Base-by-base conservation (phyloP, 768 basidiomycete genomes). In the Neoboletus magnificus region DNA sequence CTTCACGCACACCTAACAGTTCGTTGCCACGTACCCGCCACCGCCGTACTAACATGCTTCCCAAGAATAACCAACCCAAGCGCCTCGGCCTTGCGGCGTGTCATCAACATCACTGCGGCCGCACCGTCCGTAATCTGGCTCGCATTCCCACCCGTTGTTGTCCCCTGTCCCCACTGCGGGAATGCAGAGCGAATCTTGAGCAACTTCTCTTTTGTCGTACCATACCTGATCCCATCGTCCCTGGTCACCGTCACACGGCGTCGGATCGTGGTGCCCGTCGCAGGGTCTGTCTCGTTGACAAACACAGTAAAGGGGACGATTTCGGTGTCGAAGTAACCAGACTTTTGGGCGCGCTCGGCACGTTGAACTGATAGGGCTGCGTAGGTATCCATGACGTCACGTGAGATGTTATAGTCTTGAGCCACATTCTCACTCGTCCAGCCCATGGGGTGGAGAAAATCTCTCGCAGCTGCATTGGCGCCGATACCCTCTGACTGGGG, bases 401-500 rank as follows among this genome's bases (percentile, higher is more conserved):
- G 79, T 46, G 86, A 79, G 55, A 93, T 74, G 55, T 81, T 71
- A 70, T 83, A 92, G 41, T 92, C 88, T 32, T 73, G 71, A 0
- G 91, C 91, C 32, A 93, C 88, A 58, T 91, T 93, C 71, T 93
- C 91, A 60, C 85, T 86, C 7, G 91, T 91, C 91, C 91, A 92
- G 8, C 91, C 91, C 91, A 93, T 93, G 32, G 87, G 87, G 66
- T 83, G 74, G 22, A 75, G 66, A 56, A 85, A 85, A 59, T 89
- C 88, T 27, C 70, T 77, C 3, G 89, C 82, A 5, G 82, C 74
- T 12, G 76, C 65, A 64, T 85, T 79, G 16, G 71, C 66, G 27
- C 82, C 75, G 44, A 94, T 76, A 16, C 82, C 74, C 48, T 86
- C 88, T 42, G 85, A 86, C 56, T 81, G 81, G 40, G 73, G 61